phyloP scores from a whole-genome alignment of 495 filamentous ascomycete species.

The Penicillium samsonianum region DNA sequence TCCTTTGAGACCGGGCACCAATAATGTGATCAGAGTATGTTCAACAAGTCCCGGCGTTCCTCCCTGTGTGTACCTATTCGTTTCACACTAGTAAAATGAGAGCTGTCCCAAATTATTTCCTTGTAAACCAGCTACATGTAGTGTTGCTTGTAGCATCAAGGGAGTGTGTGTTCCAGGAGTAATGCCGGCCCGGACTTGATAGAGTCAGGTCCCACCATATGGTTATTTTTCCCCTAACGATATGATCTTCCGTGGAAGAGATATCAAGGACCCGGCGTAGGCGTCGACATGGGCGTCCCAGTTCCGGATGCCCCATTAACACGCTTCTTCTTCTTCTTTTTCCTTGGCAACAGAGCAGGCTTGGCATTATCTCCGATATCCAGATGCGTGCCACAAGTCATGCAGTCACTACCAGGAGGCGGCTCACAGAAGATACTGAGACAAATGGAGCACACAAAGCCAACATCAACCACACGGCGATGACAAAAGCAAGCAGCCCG shows the following conservation, averaged over 20 bases:
- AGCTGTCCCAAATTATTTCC: neutral
- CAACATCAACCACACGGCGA: constrained; percentile 83
- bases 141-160: neutral
- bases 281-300: constrained; percentile 45
- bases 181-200: neutral
- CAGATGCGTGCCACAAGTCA: constrained; percentile 88
- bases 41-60: neutral
- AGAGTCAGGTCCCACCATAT: neutral
- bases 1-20: neutral
- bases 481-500: constrained; percentile 97
- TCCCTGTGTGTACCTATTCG: neutral
- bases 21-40: constrained; percentile 1
- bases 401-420: constrained; percentile 67
- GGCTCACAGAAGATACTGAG: constrained; percentile 79
- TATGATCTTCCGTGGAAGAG: neutral
- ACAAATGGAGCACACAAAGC: constrained; percentile 94
- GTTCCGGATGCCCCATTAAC: constrained; percentile 44
- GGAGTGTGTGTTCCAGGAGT: neutral
- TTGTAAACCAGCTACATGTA: neutral
- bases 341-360: constrained; percentile 70
- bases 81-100: neutral
- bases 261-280: constrained; percentile 44
- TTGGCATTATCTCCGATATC: constrained; percentile 68
- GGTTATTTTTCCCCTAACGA: neutral
- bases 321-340: constrained; percentile 73